A percentile compares a stretch with the other conserved stretches of the same genome.
Conservation (phyloP, 2,329 filamentous ascomycete species). For the Mariannaea elegans region DNA sequence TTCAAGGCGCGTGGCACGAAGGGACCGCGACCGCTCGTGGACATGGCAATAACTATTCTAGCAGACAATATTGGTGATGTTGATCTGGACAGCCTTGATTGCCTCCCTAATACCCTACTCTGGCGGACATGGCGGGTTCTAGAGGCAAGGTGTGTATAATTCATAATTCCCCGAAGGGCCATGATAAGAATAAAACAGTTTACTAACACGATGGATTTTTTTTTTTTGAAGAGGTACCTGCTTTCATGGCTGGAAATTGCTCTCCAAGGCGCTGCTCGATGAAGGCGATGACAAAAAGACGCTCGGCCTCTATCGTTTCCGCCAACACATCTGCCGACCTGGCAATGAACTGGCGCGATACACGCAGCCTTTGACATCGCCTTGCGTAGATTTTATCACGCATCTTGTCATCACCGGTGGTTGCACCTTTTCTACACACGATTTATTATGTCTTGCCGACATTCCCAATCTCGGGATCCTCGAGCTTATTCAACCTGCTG, state of each 20-base stretch:
- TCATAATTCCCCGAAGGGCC: too few species aligned
- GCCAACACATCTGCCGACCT: constrained; percentile 51
- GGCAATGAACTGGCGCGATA: constrained; percentile 47
- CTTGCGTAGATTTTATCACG: constrained; percentile 50
- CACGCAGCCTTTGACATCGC: constrained; percentile 48
- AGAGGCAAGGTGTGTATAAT: constrained; percentile 46
- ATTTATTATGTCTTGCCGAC: constrained; percentile 52
- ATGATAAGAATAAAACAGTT: too few species aligned
- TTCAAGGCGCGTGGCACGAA: constrained; percentile 38
- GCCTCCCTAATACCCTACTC: constrained; percentile 46
- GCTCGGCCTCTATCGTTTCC: constrained; percentile 50
- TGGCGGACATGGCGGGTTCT: constrained; percentile 52
- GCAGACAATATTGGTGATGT: constrained; percentile 49
- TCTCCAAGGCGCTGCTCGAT: constrained; percentile 46
- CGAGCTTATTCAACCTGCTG: constrained; percentile 54
- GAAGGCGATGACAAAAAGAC: constrained; percentile 46
- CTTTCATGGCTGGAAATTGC: constrained; percentile 52
- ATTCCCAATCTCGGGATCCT: constrained; percentile 59
- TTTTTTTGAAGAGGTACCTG: constrained; percentile 43
- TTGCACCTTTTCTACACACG: constrained; percentile 46
- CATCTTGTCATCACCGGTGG: constrained; percentile 52
- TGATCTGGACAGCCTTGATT: constrained; percentile 44
- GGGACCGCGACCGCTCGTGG: constrained; percentile 49
- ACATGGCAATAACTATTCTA: constrained; percentile 50
- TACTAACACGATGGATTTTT: too few species aligned